Base-by-base conservation (phyloP, 129 eudicot species). In the Ambrosia trifida region DNA sequence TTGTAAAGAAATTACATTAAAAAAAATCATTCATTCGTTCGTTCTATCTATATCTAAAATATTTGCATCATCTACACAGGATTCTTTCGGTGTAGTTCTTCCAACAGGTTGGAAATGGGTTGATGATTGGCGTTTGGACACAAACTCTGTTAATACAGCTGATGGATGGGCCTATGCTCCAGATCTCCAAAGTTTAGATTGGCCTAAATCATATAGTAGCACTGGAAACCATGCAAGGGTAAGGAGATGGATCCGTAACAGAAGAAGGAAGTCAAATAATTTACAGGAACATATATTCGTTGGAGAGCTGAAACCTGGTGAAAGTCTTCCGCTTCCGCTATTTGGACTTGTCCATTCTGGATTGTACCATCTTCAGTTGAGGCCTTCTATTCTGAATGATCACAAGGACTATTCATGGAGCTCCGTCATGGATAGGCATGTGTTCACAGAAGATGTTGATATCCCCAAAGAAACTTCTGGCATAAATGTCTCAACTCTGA, bases 81-180 rank as follows among this genome's bases (percentile, higher is more conserved):
- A 70, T 74, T 30, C 66, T 38, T 72, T 68, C 19, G 82, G 87
- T 67, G 79, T 77, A 50, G 68, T 72, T 51, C 59, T 84, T 46
- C 86, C 92, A n/a, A 63, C 81, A 7, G 92, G 84, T 3, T 89
- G 91, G 91, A 80, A 78, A 47, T 89, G 96, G 96, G 67, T 83
- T 83, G 91, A 86, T 80, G 89, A 84, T 54, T 89, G 96, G 96
- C 87, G 74, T 74, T 74, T 89, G 63, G 96, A 89, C 76, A 60
- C 64, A 59, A 13, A 70, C 43, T 72, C 92, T 58, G 88, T 77
- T 44, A 78, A 72, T 31, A 76, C 86, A 44, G 70, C 78, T 76
- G 88, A 78, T 83, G 95, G 91, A 61, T 88, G 95, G 95, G 86
- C 81, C 68, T 88, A 88, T 88, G 88, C 90, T 81, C 88, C 95